Evolutionary conservation across 768 basidiomycete genomes (phyloP).

Genomic region (Xerocomellus amylosporus): DNA sequence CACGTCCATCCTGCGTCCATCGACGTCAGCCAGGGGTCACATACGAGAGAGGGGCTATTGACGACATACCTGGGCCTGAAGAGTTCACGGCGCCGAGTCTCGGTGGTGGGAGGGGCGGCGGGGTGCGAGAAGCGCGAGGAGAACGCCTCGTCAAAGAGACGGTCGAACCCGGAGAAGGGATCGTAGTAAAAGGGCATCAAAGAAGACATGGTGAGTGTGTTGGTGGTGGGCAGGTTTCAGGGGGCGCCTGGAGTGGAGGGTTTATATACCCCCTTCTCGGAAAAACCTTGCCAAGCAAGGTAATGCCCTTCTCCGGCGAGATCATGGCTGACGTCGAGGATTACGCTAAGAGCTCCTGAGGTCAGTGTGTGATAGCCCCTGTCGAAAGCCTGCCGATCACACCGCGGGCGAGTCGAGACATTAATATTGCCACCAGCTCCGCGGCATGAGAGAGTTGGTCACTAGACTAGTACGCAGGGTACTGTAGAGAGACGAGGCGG

Average conservation of each 20-base stretch:
- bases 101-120: neutral
- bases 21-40: neutral
- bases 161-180: constrained; percentile 42
- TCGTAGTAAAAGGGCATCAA: constrained; percentile 34
- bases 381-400: neutral
- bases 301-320: neutral
- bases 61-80: constrained; percentile 34
- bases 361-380: neutral
- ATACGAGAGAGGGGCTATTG: neutral
- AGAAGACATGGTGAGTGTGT: constrained; percentile 21
- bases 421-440: too few species aligned
- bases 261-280: neutral
- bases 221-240: neutral
- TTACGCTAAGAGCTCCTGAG: constrained; percentile 2
- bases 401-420: too few species aligned
- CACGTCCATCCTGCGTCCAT: constrained; percentile 49
- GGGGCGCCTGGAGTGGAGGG: neutral
- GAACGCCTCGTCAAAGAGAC: constrained; percentile 42
- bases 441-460: too few species aligned
- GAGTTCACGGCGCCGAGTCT: constrained; percentile 8
- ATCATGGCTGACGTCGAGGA: constrained; percentile 4
- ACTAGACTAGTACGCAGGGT: too few species aligned
- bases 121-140: constrained; percentile 26
- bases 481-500: too few species aligned
- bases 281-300: too few species aligned